phyloP scores from a whole-genome alignment of 495 filamentous ascomycete genomes.

The Lasiosphaeriaceae sp. region DNA sequence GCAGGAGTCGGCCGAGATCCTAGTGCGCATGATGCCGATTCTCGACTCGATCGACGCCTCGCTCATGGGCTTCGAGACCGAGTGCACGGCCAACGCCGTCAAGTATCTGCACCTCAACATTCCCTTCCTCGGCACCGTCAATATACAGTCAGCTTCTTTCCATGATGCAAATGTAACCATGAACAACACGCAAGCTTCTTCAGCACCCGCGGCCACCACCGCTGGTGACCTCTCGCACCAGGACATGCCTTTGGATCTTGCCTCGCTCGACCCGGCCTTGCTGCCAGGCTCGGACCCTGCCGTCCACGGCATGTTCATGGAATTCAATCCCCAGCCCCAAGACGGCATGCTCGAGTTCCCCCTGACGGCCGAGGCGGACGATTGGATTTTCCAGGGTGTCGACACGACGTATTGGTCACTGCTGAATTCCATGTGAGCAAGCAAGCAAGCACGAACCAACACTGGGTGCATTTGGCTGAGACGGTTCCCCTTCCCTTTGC shows the following conservation, averaged over 20 bases:
- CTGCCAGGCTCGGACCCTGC: not conserved
- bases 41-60: conserved; percentile 22
- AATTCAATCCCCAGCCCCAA: conserved; percentile 25
- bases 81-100: conserved; percentile 6
- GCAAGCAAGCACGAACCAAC: not conserved
- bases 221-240: not conserved
- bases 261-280: conserved; percentile 5
- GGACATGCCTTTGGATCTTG: not conserved
- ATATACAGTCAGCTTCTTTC: conserved; percentile 41
- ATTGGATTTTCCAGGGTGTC: conserved; percentile 41
- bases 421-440: conserved; percentile 13
- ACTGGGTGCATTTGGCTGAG: not conserved
- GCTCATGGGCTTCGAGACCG: not conserved
- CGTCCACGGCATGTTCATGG: conserved; percentile 29
- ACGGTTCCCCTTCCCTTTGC: not conserved
- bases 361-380: conserved; percentile 31
- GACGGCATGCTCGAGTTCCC: conserved; percentile 20
- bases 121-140: conserved; percentile 45
- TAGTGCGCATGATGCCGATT: conserved; percentile 41
- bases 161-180: not conserved
- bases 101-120: conserved; percentile 38
- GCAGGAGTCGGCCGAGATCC: conserved; percentile 37
- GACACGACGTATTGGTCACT: conserved; percentile 34
- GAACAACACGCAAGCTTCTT: not conserved
- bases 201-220: not conserved